Conservation (phyloP, 345 rosid genomes). For the Salix brachista region DNA sequence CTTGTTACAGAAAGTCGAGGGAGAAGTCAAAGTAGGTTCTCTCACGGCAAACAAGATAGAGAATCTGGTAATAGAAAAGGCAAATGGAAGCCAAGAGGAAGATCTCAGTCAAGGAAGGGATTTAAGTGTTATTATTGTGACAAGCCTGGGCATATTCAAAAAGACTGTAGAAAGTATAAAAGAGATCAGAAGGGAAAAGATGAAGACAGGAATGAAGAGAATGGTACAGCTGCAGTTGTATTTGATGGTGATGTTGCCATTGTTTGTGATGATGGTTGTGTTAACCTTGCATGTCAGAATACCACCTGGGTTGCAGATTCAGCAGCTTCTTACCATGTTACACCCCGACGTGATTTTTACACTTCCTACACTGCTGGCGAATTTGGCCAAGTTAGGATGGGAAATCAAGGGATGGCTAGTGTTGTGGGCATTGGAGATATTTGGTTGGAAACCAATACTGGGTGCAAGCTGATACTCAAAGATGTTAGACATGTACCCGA, state of each 20-base stretch:
- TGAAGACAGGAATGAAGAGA: background rate
- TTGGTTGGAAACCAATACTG: background rate
- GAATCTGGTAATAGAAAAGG: background rate
- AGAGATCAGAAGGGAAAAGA: background rate
- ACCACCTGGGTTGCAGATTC: background rate
- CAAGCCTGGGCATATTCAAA: background rate
- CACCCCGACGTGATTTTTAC: background rate
- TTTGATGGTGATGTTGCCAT: background rate
- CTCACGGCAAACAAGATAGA: background rate
- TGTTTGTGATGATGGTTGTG: background rate
- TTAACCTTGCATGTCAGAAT: background rate
- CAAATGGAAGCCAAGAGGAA: background rate
- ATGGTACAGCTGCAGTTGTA: too few species aligned
- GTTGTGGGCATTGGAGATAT: slow-evolving; percentile 5
- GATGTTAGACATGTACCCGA: too few species aligned
- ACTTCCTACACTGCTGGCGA: background rate
- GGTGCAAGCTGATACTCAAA: background rate
- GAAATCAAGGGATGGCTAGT: background rate
- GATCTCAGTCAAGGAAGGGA: background rate
- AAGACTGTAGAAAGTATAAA: background rate
- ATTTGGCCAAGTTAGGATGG: background rate
- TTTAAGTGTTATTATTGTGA: background rate
- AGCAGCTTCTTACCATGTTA: background rate
- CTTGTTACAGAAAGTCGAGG: background rate
- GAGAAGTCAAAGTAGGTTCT: background rate